Base-by-base conservation (phyloP, 2,329 filamentous ascomycete genomes). In the Epichloe aotearoae region DNA sequence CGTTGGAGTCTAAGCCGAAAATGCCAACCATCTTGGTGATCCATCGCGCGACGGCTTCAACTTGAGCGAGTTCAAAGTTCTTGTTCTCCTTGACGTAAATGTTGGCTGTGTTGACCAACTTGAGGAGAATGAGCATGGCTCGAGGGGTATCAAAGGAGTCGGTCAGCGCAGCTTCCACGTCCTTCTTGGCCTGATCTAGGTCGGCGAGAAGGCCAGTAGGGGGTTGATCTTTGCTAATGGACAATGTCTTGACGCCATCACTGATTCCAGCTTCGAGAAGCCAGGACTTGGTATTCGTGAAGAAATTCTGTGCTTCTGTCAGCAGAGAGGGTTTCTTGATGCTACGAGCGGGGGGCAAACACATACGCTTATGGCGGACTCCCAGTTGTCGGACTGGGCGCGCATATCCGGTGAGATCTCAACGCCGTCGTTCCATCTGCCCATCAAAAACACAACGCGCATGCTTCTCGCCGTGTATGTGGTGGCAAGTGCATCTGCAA, bases 111-210 rank as follows among this genome's bases (percentile, higher is more conserved):
- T 82, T 84, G 54, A 96, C 83, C 23, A 96, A 70, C 51, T 87
- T 81, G 2, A 82, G 80, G 45, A 96, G 83, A n/a, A 81, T 70
- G 46, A 79, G 77, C 84, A 96, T 88, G 5, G 83, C 88, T 47
- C 74, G 72, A 1, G 86, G 82, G 0, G 90, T 96, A 66, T 96
- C 85, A 64, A 96, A 95, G 0, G 89, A 95, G 67, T 95, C 88
- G 58, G 76, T 76, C 15, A 96, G 73, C 2, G 85, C 84, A 1
- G 66, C 61, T 36, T 78, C 66, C 33, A 79, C 63, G 23, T 80
- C 77, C 40, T 68, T 68, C 65, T 81, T 73, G 10, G 77, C 75
- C 52, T 78, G 72, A 47, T 77, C 70, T 5, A 77, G 62, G 52
- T 74, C 72, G 1, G 64, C 66, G 15, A 65, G 53, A 5, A 71